These are phyloP conservation scores for Penicillium lagena DNA, from an alignment of 495 filamentous ascomycete genomes.

Conservation along the genomic window DNA sequence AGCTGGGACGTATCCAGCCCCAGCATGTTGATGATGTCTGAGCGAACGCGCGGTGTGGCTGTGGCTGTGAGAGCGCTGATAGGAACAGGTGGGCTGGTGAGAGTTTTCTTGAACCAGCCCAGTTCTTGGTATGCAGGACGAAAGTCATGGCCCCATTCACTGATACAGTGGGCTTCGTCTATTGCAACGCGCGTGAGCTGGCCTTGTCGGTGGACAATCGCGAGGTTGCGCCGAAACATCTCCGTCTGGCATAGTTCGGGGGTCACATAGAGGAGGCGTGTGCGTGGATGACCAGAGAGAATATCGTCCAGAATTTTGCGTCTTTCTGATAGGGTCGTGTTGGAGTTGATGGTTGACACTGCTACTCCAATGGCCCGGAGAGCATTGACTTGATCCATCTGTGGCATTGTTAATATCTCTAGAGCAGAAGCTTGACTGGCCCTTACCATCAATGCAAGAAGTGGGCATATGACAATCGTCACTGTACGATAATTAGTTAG, in stretches of 20 bases:
- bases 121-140: constrained; percentile 84
- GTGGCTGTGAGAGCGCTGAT: constrained; percentile 90
- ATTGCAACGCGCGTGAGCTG: constrained; percentile 82
- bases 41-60: constrained; percentile 70
- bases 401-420: neutral
- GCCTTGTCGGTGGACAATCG: constrained; percentile 68
- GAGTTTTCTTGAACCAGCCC: constrained; percentile 74
- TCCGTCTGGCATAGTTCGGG: constrained; percentile 80
- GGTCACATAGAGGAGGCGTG: constrained; percentile 84
- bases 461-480: constrained; percentile 85
- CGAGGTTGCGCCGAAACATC: constrained; percentile 67
- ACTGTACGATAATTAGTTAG: constrained; percentile 37
- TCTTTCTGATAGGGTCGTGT: constrained; percentile 55
- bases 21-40: constrained; percentile 72
- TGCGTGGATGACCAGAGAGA: constrained; percentile 76
- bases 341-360: constrained; percentile 83
- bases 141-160: constrained; percentile 98
- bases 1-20: constrained; percentile 54
- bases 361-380: constrained; percentile 66
- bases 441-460: constrained; percentile 83
- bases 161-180: constrained; percentile 96
- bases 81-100: constrained; percentile 74
- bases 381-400: constrained; percentile 89
- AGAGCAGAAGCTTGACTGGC: neutral
- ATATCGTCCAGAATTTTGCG: constrained; percentile 71